These are phyloP conservation scores for Alternaria hordeiaustralica DNA, from an alignment of 2,329 filamentous ascomycete genomes.

Conservation along the genomic window DNA sequence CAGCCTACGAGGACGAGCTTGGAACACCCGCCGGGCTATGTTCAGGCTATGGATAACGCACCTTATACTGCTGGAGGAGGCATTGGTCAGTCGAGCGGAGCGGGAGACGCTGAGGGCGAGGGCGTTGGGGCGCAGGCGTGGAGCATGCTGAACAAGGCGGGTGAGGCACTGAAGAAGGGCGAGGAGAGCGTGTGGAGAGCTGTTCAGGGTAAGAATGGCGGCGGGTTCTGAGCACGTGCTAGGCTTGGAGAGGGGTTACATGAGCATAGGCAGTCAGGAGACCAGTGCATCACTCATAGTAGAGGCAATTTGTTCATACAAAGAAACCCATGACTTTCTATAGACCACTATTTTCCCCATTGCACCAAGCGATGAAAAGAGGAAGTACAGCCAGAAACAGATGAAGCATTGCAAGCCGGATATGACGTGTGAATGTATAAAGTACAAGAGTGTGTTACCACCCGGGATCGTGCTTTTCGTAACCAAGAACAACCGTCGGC, in stretches of 20 bases:
- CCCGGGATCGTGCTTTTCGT: conserved; percentile 50
- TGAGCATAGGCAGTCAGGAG: not conserved
- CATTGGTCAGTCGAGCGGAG: conserved; percentile 36
- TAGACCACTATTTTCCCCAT: conserved; percentile 48
- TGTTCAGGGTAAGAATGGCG: conserved; percentile 34
- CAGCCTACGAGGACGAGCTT: conserved; percentile 27
- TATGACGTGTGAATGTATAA: conserved; percentile 50
- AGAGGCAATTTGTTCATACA: conserved; percentile 15
- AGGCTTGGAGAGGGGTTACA: not conserved
- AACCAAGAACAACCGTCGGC: conserved; percentile 53
- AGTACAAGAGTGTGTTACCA: conserved; percentile 52
- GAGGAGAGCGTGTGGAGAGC: conserved; percentile 47
- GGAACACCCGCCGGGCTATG: conserved; percentile 57
- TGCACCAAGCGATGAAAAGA: conserved; percentile 46
- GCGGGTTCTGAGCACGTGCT: not conserved
- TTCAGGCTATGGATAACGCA: conserved; percentile 52
- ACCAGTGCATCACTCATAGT: not conserved
- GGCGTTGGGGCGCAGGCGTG: conserved; percentile 42
- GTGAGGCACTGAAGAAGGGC: conserved; percentile 44
- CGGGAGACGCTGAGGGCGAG: conserved; percentile 12
- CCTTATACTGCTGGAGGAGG: conserved; percentile 51
- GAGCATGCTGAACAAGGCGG: conserved; percentile 46
- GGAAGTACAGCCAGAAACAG: conserved; percentile 43
- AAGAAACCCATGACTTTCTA: conserved; percentile 46
- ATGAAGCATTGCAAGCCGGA: conserved; percentile 49